Percentiles rank a stretch among this genome's conserved stretches.
phyloP scores from a whole-genome alignment of 306 rosid genomes.

The Cucurbita argyrosperma region DNA sequence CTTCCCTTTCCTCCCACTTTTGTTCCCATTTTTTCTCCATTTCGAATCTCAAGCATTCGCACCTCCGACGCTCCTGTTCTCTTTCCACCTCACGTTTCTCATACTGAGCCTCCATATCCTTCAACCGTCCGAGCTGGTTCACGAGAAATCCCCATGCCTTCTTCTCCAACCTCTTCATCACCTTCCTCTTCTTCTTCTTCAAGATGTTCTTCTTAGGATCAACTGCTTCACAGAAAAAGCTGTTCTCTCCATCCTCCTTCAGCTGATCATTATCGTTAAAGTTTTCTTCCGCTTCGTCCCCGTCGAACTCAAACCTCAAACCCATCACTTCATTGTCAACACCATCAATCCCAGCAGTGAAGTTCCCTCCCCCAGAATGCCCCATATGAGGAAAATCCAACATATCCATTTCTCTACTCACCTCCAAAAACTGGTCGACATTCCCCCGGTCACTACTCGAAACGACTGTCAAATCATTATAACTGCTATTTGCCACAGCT shows the following conservation, averaged over 20 bases:
- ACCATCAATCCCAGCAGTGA: constrained; percentile 56
- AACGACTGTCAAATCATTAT: constrained; percentile 32
- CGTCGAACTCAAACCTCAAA: constrained; percentile 76
- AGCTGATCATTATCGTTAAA: constrained; percentile 36
- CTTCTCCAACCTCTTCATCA: constrained; percentile 44
- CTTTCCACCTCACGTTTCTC: constrained; percentile 71
- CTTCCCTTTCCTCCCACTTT: constrained; percentile 54
- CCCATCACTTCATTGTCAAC: constrained; percentile 71
- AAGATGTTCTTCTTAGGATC: constrained; percentile 37
- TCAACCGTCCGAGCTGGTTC: constrained; percentile 50
- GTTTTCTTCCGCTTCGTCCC: constrained; percentile 66
- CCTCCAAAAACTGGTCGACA: constrained; percentile 38
- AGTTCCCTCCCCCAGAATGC: constrained; percentile 61
- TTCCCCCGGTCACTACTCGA: constrained; percentile 34
- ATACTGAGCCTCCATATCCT: constrained; percentile 61
- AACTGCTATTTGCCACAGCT: constrained; percentile 28
- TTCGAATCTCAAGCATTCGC: constrained; percentile 40
- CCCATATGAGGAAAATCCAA: constrained; percentile 68
- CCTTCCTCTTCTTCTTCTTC: constrained; percentile 56
- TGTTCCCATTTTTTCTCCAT: constrained; percentile 56
- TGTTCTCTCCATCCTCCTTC: constrained; percentile 55
- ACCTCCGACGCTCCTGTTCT: constrained; percentile 58
- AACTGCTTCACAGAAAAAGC: constrained; percentile 61
- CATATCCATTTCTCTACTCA: constrained; percentile 45
- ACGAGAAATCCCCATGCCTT: constrained; percentile 60